Conservation (phyloP, 192 early-diverging fungal species). For the Mortierella claussenii region DNA sequence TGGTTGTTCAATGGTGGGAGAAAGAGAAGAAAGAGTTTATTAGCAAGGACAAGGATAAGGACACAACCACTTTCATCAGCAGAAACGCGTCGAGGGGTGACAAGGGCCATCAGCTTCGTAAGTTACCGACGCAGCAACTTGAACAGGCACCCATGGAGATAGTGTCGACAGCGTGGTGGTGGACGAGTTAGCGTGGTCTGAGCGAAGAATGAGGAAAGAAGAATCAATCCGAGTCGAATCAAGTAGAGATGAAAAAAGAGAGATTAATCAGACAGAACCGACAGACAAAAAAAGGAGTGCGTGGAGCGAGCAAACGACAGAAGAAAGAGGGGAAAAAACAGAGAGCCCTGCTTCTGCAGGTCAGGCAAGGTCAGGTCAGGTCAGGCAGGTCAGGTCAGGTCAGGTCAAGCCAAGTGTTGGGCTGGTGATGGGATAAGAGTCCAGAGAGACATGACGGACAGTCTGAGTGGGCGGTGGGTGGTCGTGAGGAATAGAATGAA, state of each 20-base stretch:
- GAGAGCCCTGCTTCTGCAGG: too few relatives aligned
- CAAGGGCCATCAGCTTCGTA: neutral
- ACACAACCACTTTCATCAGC: too few relatives aligned
- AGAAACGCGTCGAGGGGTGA: neutral
- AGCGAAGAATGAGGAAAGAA: neutral
- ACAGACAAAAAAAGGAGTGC: neutral
- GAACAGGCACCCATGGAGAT: constrained; percentile 53
- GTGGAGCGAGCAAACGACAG: neutral
- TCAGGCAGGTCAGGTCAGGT: too few relatives aligned
- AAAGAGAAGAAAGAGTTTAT: constrained; percentile 15
- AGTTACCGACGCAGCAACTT: constrained; percentile 51
- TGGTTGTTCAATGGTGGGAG: too few relatives aligned
- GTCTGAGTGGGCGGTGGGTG: too few relatives aligned
- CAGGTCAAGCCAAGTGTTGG: too few relatives aligned
- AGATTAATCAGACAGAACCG: constrained; percentile 1
- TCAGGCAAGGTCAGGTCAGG: too few relatives aligned
- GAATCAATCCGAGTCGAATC: neutral
- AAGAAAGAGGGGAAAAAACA: neutral
- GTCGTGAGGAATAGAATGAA: too few relatives aligned
- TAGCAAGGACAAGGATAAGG: constrained; percentile 2
- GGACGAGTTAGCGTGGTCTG: constrained; percentile 8
- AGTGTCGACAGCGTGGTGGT: constrained; percentile 7
- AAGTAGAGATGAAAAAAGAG: constrained; percentile 1
- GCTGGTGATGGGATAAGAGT: too few relatives aligned
- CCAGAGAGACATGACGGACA: too few relatives aligned